Percentiles rank a stretch among this genome's conserved stretches.
Conservation (phyloP, 2,329 filamentous ascomycete genomes). For the Sporothrix protearum region DNA sequence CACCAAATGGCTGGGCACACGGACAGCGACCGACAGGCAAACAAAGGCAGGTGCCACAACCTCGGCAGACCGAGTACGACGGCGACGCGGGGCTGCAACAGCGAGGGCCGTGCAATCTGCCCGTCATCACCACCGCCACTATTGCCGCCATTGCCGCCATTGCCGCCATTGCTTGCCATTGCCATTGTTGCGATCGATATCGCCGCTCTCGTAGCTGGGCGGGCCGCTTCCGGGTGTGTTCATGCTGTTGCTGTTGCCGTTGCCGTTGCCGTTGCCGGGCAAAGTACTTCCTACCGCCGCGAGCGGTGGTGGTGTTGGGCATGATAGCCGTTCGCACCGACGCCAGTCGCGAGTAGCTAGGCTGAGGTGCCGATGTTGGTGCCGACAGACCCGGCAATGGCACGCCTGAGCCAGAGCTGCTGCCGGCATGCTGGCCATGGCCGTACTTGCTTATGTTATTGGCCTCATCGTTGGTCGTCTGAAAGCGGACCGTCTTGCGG, state of each 20-base stretch:
- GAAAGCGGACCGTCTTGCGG: conserved; percentile 29
- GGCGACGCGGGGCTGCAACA: conserved; percentile 72
- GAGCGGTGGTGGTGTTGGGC: neutral
- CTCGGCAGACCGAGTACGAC: conserved; percentile 71
- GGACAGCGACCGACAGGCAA: conserved; percentile 68
- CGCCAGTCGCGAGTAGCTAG: neutral
- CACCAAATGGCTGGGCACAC: conserved; percentile 68
- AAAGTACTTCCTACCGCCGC: neutral
- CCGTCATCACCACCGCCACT: conserved; percentile 12
- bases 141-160: neutral
- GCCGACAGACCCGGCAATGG: neutral
- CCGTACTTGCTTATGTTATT: conserved; percentile 15
- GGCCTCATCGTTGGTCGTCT: conserved; percentile 15
- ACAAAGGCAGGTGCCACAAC: conserved; percentile 69
- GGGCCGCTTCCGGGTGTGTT: neutral
- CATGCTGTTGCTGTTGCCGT: neutral
- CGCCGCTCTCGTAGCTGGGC: conserved; percentile 16
- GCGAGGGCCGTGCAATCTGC: conserved; percentile 36
- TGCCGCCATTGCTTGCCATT: conserved; percentile 9
- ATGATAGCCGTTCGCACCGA: neutral
- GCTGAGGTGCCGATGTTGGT: neutral
- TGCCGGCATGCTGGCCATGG: neutral
- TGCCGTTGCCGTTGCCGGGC: neutral
- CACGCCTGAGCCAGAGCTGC: neutral
- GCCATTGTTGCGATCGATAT: conserved; percentile 16